A percentile compares a stretch with the other conserved stretches of the same genome.
Evolutionary conservation across 2,329 filamentous ascomycete genomes (phyloP).

Genomic region (Dothistroma pini): DNA sequence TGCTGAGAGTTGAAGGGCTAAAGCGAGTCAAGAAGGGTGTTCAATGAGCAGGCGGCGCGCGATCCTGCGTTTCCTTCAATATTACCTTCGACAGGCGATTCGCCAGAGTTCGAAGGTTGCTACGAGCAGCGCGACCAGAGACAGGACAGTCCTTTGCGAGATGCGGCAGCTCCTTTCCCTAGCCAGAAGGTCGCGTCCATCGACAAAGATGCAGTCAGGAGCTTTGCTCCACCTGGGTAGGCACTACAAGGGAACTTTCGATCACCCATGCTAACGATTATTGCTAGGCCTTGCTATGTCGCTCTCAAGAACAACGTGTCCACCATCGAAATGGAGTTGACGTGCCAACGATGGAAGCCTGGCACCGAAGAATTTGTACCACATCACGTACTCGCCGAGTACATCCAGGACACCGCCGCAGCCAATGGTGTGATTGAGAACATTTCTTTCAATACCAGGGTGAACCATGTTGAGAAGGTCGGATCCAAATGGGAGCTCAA

Average conservation of each 20-base stretch:
- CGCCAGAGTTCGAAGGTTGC: constrained; percentile 22
- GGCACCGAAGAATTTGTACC: constrained; percentile 58
- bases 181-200: not conserved
- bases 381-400: constrained; percentile 55
- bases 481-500: constrained; percentile 50
- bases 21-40: constrained; percentile 40
- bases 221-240: constrained; percentile 50
- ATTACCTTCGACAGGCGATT: constrained; percentile 37
- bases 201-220: constrained; percentile 13
- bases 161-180: not conserved
- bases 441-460: constrained; percentile 58
- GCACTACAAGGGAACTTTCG: not conserved
- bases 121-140: not conserved
- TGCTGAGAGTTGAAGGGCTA: not conserved
- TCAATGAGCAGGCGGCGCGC: constrained; percentile 47
- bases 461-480: constrained; percentile 51
- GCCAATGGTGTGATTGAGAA: constrained; percentile 49
- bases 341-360: constrained; percentile 53
- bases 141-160: constrained; percentile 19
- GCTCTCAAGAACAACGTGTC: constrained; percentile 54
- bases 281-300: constrained; percentile 49
- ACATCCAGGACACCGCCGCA: constrained; percentile 58
- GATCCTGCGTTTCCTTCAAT: constrained; percentile 48
- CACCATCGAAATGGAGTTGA: constrained; percentile 49
- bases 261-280: not conserved